Percentiles rank a stretch among this genome's conserved stretches.
Conservation (phyloP, 345 rosid species). For the Orychophragmus violaceus region DNA sequence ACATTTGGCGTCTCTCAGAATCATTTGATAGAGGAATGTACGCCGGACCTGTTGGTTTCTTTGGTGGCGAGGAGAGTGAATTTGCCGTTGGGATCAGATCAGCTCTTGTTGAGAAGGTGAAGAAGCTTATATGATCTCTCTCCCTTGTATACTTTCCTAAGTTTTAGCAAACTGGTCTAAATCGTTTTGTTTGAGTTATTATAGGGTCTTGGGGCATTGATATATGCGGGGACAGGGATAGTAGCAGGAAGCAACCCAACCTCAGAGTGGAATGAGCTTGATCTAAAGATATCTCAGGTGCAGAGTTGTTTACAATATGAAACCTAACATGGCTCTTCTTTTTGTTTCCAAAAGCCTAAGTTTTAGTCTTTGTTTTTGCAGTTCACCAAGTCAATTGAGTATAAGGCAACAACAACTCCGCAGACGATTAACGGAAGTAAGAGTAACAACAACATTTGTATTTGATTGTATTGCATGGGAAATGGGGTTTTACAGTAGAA, state of each 20-base stretch:
- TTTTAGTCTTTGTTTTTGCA: not conserved
- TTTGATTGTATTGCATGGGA: not conserved
- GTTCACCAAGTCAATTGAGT: slow-evolving; percentile 30
- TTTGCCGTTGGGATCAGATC: slow-evolving; percentile 97
- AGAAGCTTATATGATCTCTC: not conserved
- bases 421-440: slow-evolving; percentile 23
- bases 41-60: slow-evolving; percentile 94
- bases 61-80: slow-evolving; percentile 92
- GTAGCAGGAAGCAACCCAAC: slow-evolving; percentile 84
- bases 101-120: slow-evolving; percentile 81
- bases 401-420: too few relatives aligned
- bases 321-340: not conserved
- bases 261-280: slow-evolving; percentile 91
- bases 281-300: slow-evolving; percentile 94
- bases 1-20: slow-evolving; percentile 34
- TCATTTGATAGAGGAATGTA: slow-evolving; percentile 92
- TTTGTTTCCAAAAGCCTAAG: not conserved
- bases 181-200: not conserved
- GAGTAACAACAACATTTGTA: not conserved
- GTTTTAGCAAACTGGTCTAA: not conserved
- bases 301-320: not conserved
- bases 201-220: slow-evolving; percentile 77
- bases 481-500: not conserved
- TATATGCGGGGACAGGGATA: slow-evolving; percentile 91
- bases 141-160: not conserved